Conservation (phyloP, 805 yeast genomes). For the Yamadazyma olivae region DNA sequence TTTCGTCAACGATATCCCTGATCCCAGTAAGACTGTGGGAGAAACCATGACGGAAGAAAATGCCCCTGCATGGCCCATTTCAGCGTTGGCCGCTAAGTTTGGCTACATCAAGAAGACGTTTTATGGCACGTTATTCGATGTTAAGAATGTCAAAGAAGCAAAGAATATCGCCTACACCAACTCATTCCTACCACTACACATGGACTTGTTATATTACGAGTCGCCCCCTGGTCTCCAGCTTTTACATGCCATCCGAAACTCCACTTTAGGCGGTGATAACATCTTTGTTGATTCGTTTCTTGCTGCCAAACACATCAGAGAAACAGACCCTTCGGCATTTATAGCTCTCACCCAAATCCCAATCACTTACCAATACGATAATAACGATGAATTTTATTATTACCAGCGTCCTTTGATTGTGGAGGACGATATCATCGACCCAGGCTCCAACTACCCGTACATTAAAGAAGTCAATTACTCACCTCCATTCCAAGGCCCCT, state of each 20-base stretch:
- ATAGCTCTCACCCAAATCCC: conserved; percentile 61
- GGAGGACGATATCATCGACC: conserved; percentile 36
- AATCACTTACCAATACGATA: conserved; percentile 64
- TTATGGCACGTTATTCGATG: conserved; percentile 71
- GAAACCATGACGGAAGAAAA: conserved; percentile 36
- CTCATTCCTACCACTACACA: conserved; percentile 65
- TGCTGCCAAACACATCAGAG: conserved; percentile 56
- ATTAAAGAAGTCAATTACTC: conserved; percentile 68
- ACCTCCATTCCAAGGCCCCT: conserved; percentile 83
- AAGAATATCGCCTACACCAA: conserved; percentile 70
- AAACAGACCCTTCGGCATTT: conserved; percentile 59
- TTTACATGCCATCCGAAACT: conserved; percentile 56
- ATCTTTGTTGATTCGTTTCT: conserved; percentile 67
- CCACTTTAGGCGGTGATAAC: conserved; percentile 64
- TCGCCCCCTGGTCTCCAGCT: conserved; percentile 80
- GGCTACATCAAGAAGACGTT: conserved; percentile 72
- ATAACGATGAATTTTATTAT: conserved; percentile 59
- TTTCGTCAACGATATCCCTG: conserved; percentile 53
- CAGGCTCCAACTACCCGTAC: conserved; percentile 14
- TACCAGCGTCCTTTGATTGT: conserved; percentile 62
- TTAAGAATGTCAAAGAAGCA: conserved; percentile 47
- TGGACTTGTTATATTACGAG: conserved; percentile 74
- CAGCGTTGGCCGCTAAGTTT: conserved; percentile 44
- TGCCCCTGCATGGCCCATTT: conserved; percentile 40
- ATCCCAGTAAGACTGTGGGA: conserved; percentile 22